Evolutionary conservation across 208 protist genomes (phyloP), one percentile per base, ranked within the genome.

Genomic region (Blastocrithidia nonstop): DNA sequence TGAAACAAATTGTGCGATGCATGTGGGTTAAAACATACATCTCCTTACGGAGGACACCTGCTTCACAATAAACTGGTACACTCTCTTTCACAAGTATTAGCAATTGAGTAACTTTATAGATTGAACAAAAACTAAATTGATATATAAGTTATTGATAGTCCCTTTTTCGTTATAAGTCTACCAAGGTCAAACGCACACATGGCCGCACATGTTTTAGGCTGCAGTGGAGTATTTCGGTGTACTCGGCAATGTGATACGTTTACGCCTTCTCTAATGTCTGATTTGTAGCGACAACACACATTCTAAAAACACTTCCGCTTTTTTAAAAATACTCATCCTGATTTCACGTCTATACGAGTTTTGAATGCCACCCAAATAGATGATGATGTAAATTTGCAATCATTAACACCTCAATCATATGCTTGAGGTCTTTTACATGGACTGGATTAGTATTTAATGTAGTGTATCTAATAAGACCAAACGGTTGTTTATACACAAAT

Each of bases 351-450:
- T 47, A 75, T 83, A 19, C 63, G 79, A 15, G 55, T 70, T 25
- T 69, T 65, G 15, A 52, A 63, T 36, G 57, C 45, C 11, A 66
- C 64, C 52, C 73, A 81, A 49, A 60, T 89, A 25, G 84, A 93
- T 52, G 79, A 93, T 47, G 84, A 93, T 57, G 50, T 93, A 9
- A 73, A 64, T 1, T 38, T 93, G 32, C 79, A 93, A 22, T 71
- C 89, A 25, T 76, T 88, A 71, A 84, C 67, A 21, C 84, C 84
- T 25, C 71, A 84, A 57, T 89, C 74, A 6, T 75, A 77, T 54
- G 74, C 84, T 20, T 93, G 79, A 80, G 84, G 84, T 4, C 53
- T 93, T 19, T 64, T 93, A 19, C 77, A 88, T 49, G 84, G 84
- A n/a, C 53, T 93, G 38, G 84, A 93, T 45, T 76, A 83, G 35